These are phyloP conservation scores for Aspergillus hiratsukae DNA, from an alignment of 2,329 filamentous ascomycete genomes.

Conservation along the genomic window DNA sequence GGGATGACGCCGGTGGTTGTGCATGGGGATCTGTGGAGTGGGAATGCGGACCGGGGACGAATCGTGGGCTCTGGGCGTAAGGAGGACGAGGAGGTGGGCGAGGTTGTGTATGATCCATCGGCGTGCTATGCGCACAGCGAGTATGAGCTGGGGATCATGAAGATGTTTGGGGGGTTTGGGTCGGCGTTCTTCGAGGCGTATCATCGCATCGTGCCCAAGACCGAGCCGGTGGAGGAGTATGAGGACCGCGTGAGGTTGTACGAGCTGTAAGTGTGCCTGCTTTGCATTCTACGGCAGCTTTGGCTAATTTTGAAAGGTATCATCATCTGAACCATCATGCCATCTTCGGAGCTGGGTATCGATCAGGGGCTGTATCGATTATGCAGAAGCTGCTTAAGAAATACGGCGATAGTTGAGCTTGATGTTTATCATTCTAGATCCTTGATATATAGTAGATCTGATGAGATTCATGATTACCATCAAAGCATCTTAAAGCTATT, in stretches of 20 bases:
- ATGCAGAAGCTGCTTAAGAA: slow-evolving; percentile 71
- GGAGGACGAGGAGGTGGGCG: slow-evolving; percentile 52
- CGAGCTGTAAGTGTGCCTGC: slow-evolving; percentile 60
- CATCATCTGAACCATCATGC: slow-evolving; percentile 88
- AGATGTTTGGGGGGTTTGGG: slow-evolving; percentile 90
- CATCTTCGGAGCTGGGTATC: slow-evolving; percentile 78
- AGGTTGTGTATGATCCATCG: slow-evolving; percentile 78
- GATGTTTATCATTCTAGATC: background rate
- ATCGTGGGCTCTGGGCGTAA: slow-evolving; percentile 46
- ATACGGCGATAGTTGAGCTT: slow-evolving; percentile 49
- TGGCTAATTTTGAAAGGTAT: slow-evolving; percentile 52
- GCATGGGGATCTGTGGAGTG: slow-evolving; percentile 92
- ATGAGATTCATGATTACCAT: background rate
- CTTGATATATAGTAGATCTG: background rate
- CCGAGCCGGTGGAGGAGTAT: slow-evolving; percentile 76
- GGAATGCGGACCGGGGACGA: slow-evolving; percentile 67
- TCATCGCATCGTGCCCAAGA: slow-evolving; percentile 67
- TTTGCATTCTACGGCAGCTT: background rate
- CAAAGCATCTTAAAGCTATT: background rate
- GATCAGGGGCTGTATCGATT: slow-evolving; percentile 69
- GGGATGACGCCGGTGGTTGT: slow-evolving; percentile 72
- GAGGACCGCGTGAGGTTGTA: slow-evolving; percentile 78
- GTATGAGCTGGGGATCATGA: slow-evolving; percentile 91
- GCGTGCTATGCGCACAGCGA: slow-evolving; percentile 81
- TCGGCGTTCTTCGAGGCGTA: slow-evolving; percentile 71